Evolutionary conservation across 139 green algal species (phyloP), one percentile per base, ranked within the genome.

Genomic region (Micromonas commoda): DNA sequence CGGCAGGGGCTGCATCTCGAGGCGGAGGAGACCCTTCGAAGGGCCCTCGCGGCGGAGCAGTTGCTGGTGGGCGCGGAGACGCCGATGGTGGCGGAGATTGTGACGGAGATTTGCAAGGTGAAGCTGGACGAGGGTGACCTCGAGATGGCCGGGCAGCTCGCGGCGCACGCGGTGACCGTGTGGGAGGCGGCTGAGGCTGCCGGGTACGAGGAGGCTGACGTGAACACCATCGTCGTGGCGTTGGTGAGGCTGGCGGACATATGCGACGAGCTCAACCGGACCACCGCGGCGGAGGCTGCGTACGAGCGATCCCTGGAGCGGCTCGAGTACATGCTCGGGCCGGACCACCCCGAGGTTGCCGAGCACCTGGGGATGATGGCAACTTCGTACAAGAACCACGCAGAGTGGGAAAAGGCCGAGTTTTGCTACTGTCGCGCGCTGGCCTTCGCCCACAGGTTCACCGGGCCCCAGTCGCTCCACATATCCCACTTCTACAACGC

Each of bases 251-350:
- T 73, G 32, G 20, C 66, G 5, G 31, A 31, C 21, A 16, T 51
- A 16, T 73, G 66, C 31, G 69, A 76, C 35, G 34, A 61, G 3
- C 35, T 76, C 9, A 76, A 76, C 69, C 34, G n/a, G 6, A 6
- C 6, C 69, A 5, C 20, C 20, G 32, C 39, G 6, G 69, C 69
- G 33, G 69, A 76, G 69, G 35, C 19, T 2, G 69, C 69, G 37
- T 13, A 64, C 73, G 45, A 78, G 45, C 23, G 38, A 3, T 29
- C 54, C 4, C 73, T 78, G 28, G 57, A 78, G 57, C 34, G 24
- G 54, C 73, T 78, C 54, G 73, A 78, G 57, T 32, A 29, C 19
- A 53, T 51, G 24, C 71, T 77, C 35, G 71, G 71, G 5, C 23
- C 71, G 24, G 71, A 64, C 33, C 71, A 77, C 51, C 71, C 71